A percentile compares a stretch with the other conserved stretches of the same genome.
Evolutionary conservation across 352 stramenopile genomes (phyloP).

Genomic region (Pythium sukuiense): DNA sequence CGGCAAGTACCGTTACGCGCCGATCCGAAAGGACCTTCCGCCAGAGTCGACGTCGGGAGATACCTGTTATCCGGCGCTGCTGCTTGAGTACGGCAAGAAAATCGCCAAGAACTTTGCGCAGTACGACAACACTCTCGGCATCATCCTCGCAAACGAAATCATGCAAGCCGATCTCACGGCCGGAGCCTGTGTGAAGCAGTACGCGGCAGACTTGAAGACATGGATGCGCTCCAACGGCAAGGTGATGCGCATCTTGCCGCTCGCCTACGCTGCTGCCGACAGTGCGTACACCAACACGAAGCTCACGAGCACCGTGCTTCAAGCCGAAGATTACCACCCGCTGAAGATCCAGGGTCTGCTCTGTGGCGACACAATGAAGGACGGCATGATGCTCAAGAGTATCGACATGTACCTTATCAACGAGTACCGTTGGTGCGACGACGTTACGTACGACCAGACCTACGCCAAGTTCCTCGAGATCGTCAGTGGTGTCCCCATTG

Average conservation of each 20-base stretch:
- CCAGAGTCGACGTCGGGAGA: constrained; percentile 55
- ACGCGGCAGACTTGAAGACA: constrained; percentile 82
- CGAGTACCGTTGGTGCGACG: constrained; percentile 85
- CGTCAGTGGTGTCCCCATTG: constrained; percentile 77
- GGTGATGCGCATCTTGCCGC: constrained; percentile 72
- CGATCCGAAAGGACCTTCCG: constrained; percentile 33
- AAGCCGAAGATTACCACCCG: constrained; percentile 76
- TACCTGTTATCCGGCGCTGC: constrained; percentile 81
- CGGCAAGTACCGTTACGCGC: constrained; percentile 80
- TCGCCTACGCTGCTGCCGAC: constrained; percentile 81
- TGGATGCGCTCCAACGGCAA: constrained; percentile 89
- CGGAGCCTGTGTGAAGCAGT: constrained; percentile 80
- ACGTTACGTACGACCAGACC: constrained; percentile 62
- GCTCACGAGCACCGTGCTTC: constrained; percentile 35
- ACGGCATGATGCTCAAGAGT: constrained; percentile 78
- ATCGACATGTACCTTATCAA: constrained; percentile 91
- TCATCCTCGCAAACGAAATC: constrained; percentile 88
- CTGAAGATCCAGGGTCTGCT: constrained; percentile 84
- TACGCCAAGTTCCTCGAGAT: constrained; percentile 76
- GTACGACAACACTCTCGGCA: constrained; percentile 84
- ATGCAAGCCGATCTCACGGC: constrained; percentile 80
- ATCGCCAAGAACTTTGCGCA: constrained; percentile 88
- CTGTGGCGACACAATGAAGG: constrained; percentile 80
- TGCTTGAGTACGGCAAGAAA: constrained; percentile 88
- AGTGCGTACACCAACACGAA: constrained; percentile 57